phyloP scores from a whole-genome alignment of 768 basidiomycete species.

The Tylopilus cervinicoccineus region DNA sequence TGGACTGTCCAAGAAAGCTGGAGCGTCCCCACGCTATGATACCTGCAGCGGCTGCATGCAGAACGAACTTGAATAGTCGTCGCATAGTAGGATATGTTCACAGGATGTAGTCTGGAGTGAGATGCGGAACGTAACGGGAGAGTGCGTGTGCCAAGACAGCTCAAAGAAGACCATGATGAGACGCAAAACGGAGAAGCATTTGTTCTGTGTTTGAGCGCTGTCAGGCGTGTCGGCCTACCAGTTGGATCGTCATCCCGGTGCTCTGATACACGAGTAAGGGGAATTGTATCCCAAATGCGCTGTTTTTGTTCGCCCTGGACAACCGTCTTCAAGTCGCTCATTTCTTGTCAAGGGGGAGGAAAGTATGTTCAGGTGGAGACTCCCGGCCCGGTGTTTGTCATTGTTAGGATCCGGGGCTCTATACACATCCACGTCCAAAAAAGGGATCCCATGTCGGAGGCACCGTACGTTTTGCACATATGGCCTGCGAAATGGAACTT shows the following conservation, averaged over 20 bases:
- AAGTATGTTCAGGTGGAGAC: too few species aligned
- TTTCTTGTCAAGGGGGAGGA: too few species aligned
- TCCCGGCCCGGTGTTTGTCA: conserved; percentile 8
- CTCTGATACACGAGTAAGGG: too few species aligned
- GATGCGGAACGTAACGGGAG: not conserved
- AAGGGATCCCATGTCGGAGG: conserved; percentile 16
- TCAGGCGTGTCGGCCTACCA: too few species aligned
- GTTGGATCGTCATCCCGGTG: too few species aligned
- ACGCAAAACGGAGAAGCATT: too few species aligned
- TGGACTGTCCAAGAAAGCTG: conserved; percentile 8
- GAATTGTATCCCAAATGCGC: too few species aligned
- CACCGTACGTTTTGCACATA: conserved; percentile 44
- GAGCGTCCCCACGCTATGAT: conserved; percentile 38
- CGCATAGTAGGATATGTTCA: conserved; percentile 2
- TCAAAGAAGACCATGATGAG: too few species aligned
- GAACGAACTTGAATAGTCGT: conserved; percentile 13
- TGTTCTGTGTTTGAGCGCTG: too few species aligned
- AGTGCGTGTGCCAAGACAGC: not conserved
- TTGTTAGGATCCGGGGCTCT: conserved; percentile 14
- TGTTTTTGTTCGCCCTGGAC: too few species aligned
- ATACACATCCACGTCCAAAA: too few species aligned
- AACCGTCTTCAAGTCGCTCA: too few species aligned
- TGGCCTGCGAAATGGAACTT: conserved; percentile 69
- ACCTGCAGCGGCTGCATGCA: conserved; percentile 31
- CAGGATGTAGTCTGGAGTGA: not conserved